Evolutionary conservation across 345 rosid species (phyloP).

Genomic region (Rhodamnia rubescens): DNA sequence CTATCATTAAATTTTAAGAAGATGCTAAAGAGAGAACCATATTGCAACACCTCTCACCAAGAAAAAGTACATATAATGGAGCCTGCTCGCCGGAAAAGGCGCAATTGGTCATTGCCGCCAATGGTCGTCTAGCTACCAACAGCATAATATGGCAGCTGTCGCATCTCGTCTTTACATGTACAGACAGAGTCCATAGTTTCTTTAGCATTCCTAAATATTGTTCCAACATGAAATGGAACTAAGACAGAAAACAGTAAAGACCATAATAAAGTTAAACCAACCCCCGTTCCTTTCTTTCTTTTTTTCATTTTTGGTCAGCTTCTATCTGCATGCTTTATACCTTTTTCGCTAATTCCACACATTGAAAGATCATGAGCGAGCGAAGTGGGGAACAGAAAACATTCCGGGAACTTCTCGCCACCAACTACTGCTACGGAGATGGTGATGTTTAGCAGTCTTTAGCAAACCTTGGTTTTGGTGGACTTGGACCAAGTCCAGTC

Average conservation of each 20-base stretch:
- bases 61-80: not conserved
- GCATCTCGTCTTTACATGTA: not conserved
- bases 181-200: not conserved
- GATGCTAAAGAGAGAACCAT: not conserved
- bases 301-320: not conserved
- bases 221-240: not conserved
- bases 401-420: not conserved
- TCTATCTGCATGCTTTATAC: not conserved
- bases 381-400: not conserved
- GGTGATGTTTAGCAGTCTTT: not conserved
- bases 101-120: not conserved
- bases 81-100: not conserved
- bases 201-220: not conserved
- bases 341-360: not conserved
- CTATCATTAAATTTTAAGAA: not conserved
- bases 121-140: not conserved
- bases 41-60: not conserved
- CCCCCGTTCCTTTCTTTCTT: not conserved
- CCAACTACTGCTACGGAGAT: not conserved
- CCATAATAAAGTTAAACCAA: not conserved
- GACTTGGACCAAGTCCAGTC: not conserved
- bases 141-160: not conserved
- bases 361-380: not conserved
- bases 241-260: not conserved
- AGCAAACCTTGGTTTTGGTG: not conserved